Percentiles rank a stretch among this genome's conserved stretches.
phyloP scores from a whole-genome alignment of 495 filamentous ascomycete genomes.

The Neurospora tetrasperma region DNA sequence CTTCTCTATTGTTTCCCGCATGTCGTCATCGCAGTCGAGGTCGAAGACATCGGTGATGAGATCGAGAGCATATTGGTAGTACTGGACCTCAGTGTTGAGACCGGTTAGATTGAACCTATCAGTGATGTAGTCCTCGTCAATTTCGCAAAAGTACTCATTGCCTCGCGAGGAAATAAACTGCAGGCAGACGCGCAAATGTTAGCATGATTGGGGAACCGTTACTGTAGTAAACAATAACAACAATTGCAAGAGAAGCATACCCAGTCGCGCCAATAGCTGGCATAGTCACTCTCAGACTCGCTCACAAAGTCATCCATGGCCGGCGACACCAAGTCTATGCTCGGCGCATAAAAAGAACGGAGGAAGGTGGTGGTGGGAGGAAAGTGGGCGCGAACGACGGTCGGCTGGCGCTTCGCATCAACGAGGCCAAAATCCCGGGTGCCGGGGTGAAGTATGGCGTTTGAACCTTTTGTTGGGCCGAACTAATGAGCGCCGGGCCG shows the following conservation, averaged over 20 bases:
- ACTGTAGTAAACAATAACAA: neutral
- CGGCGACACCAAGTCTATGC: slow-evolving; percentile 1
- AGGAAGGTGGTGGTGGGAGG: neutral
- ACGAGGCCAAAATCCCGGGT: neutral
- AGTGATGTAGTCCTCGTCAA: slow-evolving; percentile 97
- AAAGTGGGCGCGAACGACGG: neutral
- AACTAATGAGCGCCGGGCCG: neutral
- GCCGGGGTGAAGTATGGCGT: neutral
- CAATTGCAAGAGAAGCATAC: slow-evolving; percentile 45
- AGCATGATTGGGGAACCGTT: neutral
- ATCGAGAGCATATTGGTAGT: slow-evolving; percentile 98
- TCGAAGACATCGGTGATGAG: slow-evolving; percentile 99
- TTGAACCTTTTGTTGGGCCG: neutral
- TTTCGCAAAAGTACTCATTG: slow-evolving; percentile 99
- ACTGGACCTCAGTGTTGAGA: slow-evolving; percentile 91
- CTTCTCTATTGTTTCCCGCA: slow-evolving; percentile 96
- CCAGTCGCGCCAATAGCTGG: slow-evolving; percentile 99
- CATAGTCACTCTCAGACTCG: slow-evolving; percentile 97
- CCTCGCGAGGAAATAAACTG: slow-evolving; percentile 96
- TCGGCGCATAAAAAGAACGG: neutral
- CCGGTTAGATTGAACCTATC: slow-evolving; percentile 98
- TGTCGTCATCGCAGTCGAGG: slow-evolving; percentile 95
- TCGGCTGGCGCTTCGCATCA: neutral
- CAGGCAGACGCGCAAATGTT: neutral
- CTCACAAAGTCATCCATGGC: slow-evolving; percentile 92